phyloP scores from a whole-genome alignment of 371 early-diverging fungal genomes.

The Mucor mucedo region DNA sequence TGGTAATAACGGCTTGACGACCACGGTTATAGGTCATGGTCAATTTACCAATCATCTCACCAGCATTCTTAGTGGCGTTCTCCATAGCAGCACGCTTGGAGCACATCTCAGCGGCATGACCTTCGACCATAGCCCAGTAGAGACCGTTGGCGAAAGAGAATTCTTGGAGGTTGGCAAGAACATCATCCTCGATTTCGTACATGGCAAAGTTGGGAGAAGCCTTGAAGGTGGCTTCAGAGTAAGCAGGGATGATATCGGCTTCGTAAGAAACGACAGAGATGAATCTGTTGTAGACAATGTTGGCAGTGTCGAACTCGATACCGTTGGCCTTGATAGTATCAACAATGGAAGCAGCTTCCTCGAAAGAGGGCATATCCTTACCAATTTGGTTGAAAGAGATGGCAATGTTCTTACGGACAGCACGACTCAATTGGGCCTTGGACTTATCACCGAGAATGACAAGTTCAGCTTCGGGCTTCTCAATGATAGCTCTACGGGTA shows the following conservation, averaged over 20 bases:
- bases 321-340: conserved; percentile 75
- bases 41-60: conserved; percentile 77
- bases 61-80: conserved; percentile 99
- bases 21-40: conserved; percentile 93
- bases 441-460: conserved; percentile 95
- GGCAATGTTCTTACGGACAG: conserved; percentile 72
- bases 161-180: conserved; percentile 89
- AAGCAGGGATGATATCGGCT: conserved; percentile 68
- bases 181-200: conserved; percentile 91
- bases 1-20: conserved; percentile 97
- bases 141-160: conserved; percentile 93
- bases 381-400: conserved; percentile 91
- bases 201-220: conserved; percentile 86
- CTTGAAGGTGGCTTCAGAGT: conserved; percentile 73
- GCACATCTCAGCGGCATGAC: conserved; percentile 96
- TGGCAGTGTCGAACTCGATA: conserved; percentile 73
- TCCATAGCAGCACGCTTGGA: conserved; percentile 99
- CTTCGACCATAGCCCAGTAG: conserved; percentile 96
- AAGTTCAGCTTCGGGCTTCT: conserved; percentile 58
- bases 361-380: conserved; percentile 88
- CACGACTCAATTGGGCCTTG: conserved; percentile 87
- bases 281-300: conserved; percentile 95
- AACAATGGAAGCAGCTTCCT: conserved; percentile 86
- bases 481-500: conserved; percentile 70
- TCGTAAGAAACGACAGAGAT: conserved; percentile 94